A percentile compares a stretch with the other conserved stretches of the same genome.
Evolutionary conservation across 2,329 filamentous ascomycete genomes (phyloP).

Genomic region (Apiospora saccharicola): DNA sequence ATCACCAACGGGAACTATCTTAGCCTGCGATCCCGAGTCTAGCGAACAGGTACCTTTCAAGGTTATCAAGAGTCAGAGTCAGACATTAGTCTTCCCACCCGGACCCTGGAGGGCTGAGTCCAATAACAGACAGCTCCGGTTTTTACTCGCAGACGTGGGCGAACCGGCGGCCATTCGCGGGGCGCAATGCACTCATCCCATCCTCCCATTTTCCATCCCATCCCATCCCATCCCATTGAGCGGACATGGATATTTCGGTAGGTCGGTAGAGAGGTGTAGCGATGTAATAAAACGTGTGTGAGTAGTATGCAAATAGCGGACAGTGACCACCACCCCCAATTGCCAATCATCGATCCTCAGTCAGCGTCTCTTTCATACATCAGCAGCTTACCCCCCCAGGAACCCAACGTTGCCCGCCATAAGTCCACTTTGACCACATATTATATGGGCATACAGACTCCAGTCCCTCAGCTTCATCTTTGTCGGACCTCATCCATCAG

Average conservation of each 20-base stretch:
- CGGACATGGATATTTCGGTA: not conserved
- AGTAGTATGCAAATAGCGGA: not conserved
- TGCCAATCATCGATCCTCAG: not conserved
- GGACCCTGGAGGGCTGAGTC: constrained; percentile 1
- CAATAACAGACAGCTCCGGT: not conserved
- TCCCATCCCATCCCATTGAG: constrained; percentile 4
- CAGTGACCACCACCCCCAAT: constrained; percentile 4
- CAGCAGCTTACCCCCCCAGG: constrained; percentile 10
- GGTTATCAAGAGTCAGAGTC: not conserved
- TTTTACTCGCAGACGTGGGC: constrained; percentile 21
- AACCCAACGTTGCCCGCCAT: constrained; percentile 16
- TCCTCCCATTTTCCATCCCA: constrained; percentile 7
- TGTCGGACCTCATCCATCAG: constrained; percentile 23
- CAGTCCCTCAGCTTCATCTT: constrained; percentile 20
- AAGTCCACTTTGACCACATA: constrained; percentile 19
- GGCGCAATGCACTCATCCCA: constrained; percentile 17
- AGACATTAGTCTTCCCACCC: not conserved
- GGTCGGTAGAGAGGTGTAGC: not conserved
- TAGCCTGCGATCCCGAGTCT: constrained; percentile 21
- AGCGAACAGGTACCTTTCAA: not conserved
- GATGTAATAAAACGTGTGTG: not conserved
- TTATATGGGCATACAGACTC: not conserved
- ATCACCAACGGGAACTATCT: constrained; percentile 28
- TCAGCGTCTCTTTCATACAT: not conserved
- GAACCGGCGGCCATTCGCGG: constrained; percentile 7